Base-by-base conservation (phyloP, 305 asterid genomes). In the Andrographis paniculata region DNA sequence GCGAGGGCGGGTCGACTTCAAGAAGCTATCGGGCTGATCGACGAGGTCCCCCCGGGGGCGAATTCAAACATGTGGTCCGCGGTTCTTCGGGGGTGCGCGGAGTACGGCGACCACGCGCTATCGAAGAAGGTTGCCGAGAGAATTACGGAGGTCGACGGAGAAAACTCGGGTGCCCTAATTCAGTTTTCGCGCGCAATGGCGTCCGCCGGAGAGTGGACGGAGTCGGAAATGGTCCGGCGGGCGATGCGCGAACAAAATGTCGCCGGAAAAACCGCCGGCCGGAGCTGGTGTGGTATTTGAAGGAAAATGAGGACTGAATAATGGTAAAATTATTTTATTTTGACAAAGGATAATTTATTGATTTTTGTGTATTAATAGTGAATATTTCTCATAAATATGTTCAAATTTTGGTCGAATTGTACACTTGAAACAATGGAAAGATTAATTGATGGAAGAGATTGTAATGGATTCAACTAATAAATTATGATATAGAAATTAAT, bases 51-150 rank as follows among this genome's bases (percentile, higher is more conserved):
- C 36, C 67, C 57, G 50, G 58, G 65, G 33, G 66, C 67, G 36
- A 93, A 84, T 74, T 79, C 78, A 45, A 57, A 77, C 69, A 82
- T 77, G 78, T 88, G 95, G 95, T 72, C 74, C 1, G 71, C 85
- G 23, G 45, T 88, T 70, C 73, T 82, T 21, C 75, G 94, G 68
- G 95, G 94, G 20, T 84, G 97, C 56, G 48, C 79, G 16, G 76
- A 70, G 42, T 71, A 42, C 57, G 93, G 86, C 30, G 72, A 82
- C 52, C 65, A 70, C 60, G 38, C 61, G 50, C 80, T 82, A 1
- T 71, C 86, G 3, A 67, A 70, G 69, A 57, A 61, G 52, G 84
- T 78, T 28, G 75, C 55, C 20, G 69, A 67, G 63, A 70, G 46
- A 59, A 74, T 89, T 52, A 72, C 69, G 9, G 78, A 71, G 59